phyloP scores from a whole-genome alignment of 768 basidiomycete genomes.

The Auriscalpium orientale region DNA sequence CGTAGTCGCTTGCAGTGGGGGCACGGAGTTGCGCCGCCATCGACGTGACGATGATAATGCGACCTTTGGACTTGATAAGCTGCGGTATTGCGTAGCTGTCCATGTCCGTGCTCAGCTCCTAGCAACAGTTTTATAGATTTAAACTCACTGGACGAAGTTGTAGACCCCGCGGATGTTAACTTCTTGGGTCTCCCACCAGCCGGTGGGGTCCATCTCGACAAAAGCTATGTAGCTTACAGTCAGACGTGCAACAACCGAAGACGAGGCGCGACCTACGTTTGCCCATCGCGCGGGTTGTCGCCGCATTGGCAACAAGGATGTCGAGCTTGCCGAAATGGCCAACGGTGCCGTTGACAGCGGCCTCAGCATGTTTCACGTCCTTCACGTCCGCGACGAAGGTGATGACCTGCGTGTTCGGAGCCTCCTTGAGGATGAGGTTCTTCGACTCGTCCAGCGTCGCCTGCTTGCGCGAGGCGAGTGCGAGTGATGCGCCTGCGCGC shows the following conservation, averaged over 20 bases:
- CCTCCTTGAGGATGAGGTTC: not conserved
- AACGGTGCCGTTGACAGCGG: conserved; percentile 8
- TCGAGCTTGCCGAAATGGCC: conserved; percentile 18
- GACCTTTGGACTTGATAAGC: not conserved
- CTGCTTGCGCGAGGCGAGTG: conserved; percentile 7
- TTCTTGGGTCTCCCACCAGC: conserved; percentile 18
- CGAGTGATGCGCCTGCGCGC: conserved; percentile 9
- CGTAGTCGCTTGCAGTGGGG: not conserved
- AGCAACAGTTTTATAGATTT: too few species aligned
- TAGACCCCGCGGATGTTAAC: conserved; percentile 18
- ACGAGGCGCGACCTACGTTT: not conserved
- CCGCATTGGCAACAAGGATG: conserved; percentile 13
- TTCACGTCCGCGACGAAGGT: conserved; percentile 9
- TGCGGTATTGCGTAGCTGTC: not conserved
- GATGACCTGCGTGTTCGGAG: conserved; percentile 1
- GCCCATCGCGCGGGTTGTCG: not conserved
- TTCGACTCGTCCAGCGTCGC: conserved; percentile 12
- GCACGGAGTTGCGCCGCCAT: not conserved
- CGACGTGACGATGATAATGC: not conserved
- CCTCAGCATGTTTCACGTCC: not conserved
- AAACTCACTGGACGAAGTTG: conserved; percentile 16
- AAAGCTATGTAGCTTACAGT: conserved; percentile 2
- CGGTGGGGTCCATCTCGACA: conserved; percentile 14
- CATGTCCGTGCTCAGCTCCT: too few species aligned
- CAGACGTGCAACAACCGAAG: too few species aligned